Evolutionary conservation across 495 filamentous ascomycete species (phyloP).

Genomic region (Daldinia bambusicola): DNA sequence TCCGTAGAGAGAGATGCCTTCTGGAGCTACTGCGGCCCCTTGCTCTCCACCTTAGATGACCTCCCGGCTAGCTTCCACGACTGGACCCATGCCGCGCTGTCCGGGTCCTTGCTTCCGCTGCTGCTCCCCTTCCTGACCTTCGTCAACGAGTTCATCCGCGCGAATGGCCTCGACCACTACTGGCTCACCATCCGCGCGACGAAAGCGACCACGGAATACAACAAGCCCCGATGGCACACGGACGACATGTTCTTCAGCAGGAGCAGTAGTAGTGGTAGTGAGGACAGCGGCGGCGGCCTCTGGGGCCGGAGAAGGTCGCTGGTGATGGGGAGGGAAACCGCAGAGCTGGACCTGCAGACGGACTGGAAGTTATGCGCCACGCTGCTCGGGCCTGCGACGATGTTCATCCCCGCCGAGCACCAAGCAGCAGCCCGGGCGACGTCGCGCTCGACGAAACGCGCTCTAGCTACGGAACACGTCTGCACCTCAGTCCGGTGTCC

Average conservation of each 20-base stretch:
- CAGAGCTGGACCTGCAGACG: slow-evolving; percentile 37
- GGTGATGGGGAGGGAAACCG: background rate
- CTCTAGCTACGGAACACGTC: slow-evolving; percentile 35
- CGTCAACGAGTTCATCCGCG: slow-evolving; percentile 38
- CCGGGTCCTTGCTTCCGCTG: slow-evolving; percentile 32
- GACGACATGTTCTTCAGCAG: slow-evolving; percentile 51
- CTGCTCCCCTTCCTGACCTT: slow-evolving; percentile 46
- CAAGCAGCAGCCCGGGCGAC: slow-evolving; percentile 39
- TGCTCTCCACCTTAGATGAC: slow-evolving; percentile 28
- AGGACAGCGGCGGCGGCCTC: slow-evolving; percentile 15
- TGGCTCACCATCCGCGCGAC: slow-evolving; percentile 52
- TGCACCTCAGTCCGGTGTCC: slow-evolving; percentile 47
- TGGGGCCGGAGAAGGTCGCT: slow-evolving; percentile 5
- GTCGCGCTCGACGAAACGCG: slow-evolving; percentile 29
- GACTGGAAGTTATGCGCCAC: slow-evolving; percentile 53
- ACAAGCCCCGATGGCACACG: slow-evolving; percentile 51
- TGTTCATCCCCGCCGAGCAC: slow-evolving; percentile 43
- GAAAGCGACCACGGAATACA: slow-evolving; percentile 46
- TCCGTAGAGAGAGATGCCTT: slow-evolving; percentile 41
- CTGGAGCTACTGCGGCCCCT: slow-evolving; percentile 49
- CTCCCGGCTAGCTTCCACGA: slow-evolving; percentile 43
- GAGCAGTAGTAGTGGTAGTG: slow-evolving; percentile 13
- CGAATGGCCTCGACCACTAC: slow-evolving; percentile 45
- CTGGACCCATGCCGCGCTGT: slow-evolving; percentile 36
- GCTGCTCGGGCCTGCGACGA: slow-evolving; percentile 47